Conservation (phyloP, 2,329 filamentous ascomycete genomes). For the Monosporascus cannonballus region DNA sequence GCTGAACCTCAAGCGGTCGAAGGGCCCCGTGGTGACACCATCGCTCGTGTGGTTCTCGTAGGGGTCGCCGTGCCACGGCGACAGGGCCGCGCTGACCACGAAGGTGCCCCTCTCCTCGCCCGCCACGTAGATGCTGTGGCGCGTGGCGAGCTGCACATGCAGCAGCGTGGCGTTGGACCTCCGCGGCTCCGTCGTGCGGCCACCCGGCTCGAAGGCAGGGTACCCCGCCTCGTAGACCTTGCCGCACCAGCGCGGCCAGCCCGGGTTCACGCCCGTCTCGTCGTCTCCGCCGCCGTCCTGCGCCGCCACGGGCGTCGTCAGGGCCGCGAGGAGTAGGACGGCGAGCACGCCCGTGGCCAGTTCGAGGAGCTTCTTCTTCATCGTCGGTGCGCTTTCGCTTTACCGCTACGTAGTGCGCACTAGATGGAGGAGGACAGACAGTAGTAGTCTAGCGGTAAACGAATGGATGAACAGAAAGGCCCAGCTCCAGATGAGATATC, state of each 20-base stretch:
- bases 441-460: too few species aligned
- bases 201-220: slow-evolving; percentile 39
- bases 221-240: slow-evolving; percentile 39
- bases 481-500: too few species aligned
- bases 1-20: slow-evolving; percentile 27
- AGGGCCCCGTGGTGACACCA: slow-evolving; percentile 12
- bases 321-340: background rate
- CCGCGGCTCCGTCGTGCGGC: slow-evolving; percentile 32
- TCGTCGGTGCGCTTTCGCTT: background rate
- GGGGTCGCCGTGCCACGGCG: slow-evolving; percentile 31
- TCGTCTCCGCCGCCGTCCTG: slow-evolving; percentile 4
- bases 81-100: slow-evolving; percentile 36
- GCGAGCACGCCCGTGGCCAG: background rate
- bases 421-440: too few species aligned
- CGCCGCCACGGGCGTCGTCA: background rate
- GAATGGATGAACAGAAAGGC: too few species aligned
- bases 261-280: slow-evolving; percentile 34
- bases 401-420: background rate
- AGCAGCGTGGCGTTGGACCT: slow-evolving; percentile 27
- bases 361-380: background rate
- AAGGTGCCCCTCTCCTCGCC: slow-evolving; percentile 35
- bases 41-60: slow-evolving; percentile 25
- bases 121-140: slow-evolving; percentile 40
- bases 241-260: slow-evolving; percentile 42
- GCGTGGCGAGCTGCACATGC: slow-evolving; percentile 37